Base-by-base conservation (phyloP, 2,329 filamentous ascomycete species). In the Colletotrichum sp. region DNA sequence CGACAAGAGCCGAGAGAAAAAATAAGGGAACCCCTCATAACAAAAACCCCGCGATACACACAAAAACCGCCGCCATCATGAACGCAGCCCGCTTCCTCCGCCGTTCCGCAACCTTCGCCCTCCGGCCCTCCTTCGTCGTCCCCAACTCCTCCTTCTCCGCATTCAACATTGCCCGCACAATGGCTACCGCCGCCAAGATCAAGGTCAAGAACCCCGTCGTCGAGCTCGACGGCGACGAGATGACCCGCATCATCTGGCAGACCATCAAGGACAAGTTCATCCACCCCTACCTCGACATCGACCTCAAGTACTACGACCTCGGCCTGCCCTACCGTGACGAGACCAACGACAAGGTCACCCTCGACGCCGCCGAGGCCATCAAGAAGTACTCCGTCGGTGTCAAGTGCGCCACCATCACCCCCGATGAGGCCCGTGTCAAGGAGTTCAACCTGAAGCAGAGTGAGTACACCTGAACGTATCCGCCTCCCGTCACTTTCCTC, bases 251-350 rank as follows among this genome's bases (percentile, higher is more conserved):
- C 86, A 99, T 99, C 90, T 99, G 97, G 97, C 90, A 98, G 90
- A 93, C 95, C 86, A 99, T 99, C 92, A 98, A 98, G 92, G 95
- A 99, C 89, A 98, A 98, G 91, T 96, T 98, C 90, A 98, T 98
- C 87, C 91, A 94, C 88, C 96, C 96, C 72, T 98, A 97, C 89
- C 94, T 99, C 80, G 96, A 98, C 86, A 93, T 99, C 85, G 96
- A 99, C 87, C 93, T 99, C 83, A 99, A 99, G 91, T 98, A 98
- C 92, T 98, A 98, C 87, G 96, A 98, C 84, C 88, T 98, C 81
- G 97, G 97, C 77, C 92, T 99, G 79, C 93, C 95, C 85, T 98
- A 98, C 91, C 95, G 97, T 84, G 96, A 99, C 86, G 87, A 98
- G 92, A 99, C 97, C 85, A 93, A 98, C 85, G 97, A 99, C 87